Conservation (phyloP, 805 yeast genomes). For the Vanderwaltozyma verrucispora region DNA sequence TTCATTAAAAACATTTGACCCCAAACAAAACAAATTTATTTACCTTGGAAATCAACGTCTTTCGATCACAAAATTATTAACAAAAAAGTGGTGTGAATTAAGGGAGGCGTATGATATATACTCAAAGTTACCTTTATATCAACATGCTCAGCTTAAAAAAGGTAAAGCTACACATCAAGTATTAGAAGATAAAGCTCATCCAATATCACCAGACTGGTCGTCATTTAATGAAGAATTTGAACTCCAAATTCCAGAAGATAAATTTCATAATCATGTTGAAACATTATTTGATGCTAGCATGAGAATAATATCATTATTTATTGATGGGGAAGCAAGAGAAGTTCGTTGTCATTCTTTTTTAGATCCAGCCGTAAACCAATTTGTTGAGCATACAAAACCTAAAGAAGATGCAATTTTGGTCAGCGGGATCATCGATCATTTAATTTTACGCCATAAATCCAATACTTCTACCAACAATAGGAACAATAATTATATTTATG, state of each 20-base stretch:
- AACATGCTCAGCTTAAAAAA: slow-evolving; percentile 33
- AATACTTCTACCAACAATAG: no score
- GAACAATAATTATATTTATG: no score
- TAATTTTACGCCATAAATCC: slow-evolving; percentile 20
- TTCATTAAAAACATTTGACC: not conserved
- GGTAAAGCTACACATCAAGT: slow-evolving; percentile 41
- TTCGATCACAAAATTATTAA: slow-evolving; percentile 47
- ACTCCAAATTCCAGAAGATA: slow-evolving; percentile 12
- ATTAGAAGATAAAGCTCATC: slow-evolving; percentile 41
- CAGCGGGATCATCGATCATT: slow-evolving; percentile 56
- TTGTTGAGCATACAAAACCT: slow-evolving; percentile 2
- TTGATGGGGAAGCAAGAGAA: slow-evolving; percentile 48
- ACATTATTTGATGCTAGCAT: slow-evolving; percentile 36
- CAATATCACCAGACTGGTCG: slow-evolving; percentile 13
- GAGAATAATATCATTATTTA: slow-evolving; percentile 34
- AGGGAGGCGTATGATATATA: slow-evolving; percentile 43
- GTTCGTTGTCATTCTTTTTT: slow-evolving; percentile 45
- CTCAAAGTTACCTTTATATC: slow-evolving; percentile 30
- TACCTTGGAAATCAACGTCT: slow-evolving; percentile 8
- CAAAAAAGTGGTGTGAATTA: slow-evolving; percentile 62
- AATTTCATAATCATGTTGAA: slow-evolving; percentile 19
- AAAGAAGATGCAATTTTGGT: slow-evolving; percentile 33
- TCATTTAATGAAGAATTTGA: slow-evolving; percentile 13
- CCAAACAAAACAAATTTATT: not conserved
- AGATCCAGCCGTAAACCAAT: slow-evolving; percentile 19